Conservation (phyloP, 345 rosid genomes). For the Boechera stricta region DNA sequence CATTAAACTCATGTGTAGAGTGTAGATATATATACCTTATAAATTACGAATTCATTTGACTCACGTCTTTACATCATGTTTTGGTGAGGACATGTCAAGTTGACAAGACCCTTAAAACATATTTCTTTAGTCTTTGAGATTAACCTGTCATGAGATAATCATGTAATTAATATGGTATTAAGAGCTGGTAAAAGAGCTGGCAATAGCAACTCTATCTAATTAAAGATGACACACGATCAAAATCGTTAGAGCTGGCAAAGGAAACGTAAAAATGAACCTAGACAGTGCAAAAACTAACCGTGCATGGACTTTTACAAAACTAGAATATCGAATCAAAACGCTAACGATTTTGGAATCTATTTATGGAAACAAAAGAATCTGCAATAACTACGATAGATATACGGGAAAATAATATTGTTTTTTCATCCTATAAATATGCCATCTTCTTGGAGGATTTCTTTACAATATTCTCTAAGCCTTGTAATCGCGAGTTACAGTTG, state of each 20-base stretch:
- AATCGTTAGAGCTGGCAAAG: constrained; percentile 22
- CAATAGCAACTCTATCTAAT: background rate
- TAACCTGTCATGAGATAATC: background rate
- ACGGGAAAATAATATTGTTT: background rate
- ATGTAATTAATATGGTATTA: background rate
- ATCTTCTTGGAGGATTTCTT: background rate
- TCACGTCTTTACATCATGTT: constrained; percentile 8
- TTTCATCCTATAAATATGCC: constrained; percentile 21
- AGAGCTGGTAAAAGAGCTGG: background rate
- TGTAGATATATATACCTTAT: too few species aligned
- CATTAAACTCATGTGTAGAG: background rate
- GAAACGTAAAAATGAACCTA: constrained; percentile 31
- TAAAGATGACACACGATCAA: constrained; percentile 1
- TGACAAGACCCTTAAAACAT: background rate
- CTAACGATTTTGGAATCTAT: constrained; percentile 24
- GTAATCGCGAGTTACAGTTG: constrained; percentile 20
- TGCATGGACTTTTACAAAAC: constrained; percentile 5
- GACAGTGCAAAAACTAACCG: constrained; percentile 13
- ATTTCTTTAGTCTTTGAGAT: background rate
- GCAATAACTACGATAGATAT: constrained; percentile 6
- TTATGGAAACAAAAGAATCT: constrained; percentile 25
- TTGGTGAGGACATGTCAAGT: background rate
- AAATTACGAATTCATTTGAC: background rate
- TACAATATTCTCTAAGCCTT: background rate
- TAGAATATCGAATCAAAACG: constrained; percentile 23